Evolutionary conservation across 2,329 filamentous ascomycete genomes (phyloP).

Genomic region (Epichloe sylvatica): DNA sequence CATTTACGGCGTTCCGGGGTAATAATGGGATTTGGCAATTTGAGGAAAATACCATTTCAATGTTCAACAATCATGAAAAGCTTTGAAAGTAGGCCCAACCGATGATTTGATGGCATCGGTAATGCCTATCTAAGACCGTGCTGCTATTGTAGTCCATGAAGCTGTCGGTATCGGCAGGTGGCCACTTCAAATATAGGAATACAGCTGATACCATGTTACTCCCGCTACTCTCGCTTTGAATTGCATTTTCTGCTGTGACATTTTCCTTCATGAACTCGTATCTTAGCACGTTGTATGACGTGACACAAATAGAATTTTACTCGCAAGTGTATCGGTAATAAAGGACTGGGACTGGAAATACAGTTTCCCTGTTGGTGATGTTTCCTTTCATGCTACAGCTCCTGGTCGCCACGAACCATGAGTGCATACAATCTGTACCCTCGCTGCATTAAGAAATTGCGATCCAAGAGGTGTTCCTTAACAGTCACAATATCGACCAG

Average conservation of each 20-base stretch:
- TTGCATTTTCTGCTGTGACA: background rate
- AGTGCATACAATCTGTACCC: no score
- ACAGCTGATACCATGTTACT: slow-evolving; percentile 9
- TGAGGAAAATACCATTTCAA: slow-evolving; percentile 23
- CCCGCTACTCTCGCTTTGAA: background rate
- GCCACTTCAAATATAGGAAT: slow-evolving; percentile 9
- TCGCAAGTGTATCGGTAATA: no score
- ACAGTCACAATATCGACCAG: no score
- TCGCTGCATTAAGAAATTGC: no score
- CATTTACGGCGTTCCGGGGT: slow-evolving; percentile 32
- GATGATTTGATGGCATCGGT: slow-evolving; percentile 1
- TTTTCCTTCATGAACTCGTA: background rate
- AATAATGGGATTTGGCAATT: slow-evolving; percentile 20
- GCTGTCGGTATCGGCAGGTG: slow-evolving; percentile 3
- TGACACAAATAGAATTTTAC: background rate
- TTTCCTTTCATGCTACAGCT: background rate
- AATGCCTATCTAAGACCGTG: slow-evolving; percentile 14
- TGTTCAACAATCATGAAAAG: slow-evolving; percentile 14
- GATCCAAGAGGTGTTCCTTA: no score
- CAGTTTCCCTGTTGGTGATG: no score
- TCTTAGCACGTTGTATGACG: background rate
- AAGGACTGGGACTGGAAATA: background rate
- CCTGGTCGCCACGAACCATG: no score
- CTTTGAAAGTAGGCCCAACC: slow-evolving; percentile 10
- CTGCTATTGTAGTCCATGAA: background rate